phyloP scores from a whole-genome alignment of 208 protist species.

The Naegleria fowleri region DNA sequence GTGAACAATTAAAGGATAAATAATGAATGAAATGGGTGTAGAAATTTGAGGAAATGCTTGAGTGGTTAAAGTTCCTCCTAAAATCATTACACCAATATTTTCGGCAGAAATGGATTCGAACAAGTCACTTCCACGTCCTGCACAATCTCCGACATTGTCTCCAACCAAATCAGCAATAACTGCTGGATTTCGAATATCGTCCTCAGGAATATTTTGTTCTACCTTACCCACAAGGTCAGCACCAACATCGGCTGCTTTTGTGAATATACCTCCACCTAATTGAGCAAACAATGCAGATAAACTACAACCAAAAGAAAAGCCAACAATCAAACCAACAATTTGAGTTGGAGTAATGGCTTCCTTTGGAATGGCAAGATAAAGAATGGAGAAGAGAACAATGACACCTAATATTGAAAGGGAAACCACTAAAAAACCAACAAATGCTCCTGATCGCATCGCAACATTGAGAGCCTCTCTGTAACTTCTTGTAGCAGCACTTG shows the following conservation, averaged over 20 bases:
- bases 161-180: slow-evolving; percentile 71
- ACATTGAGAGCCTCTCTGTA: slow-evolving; percentile 54
- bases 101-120: slow-evolving; percentile 63
- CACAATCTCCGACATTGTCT: slow-evolving; percentile 72
- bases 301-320: slow-evolving; percentile 27
- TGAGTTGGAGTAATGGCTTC: slow-evolving; percentile 17
- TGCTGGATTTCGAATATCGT: slow-evolving; percentile 70
- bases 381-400: slow-evolving; percentile 43
- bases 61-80: neutral
- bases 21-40: slow-evolving; percentile 35
- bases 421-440: slow-evolving; percentile 52
- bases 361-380: slow-evolving; percentile 12
- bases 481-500: slow-evolving; percentile 64
- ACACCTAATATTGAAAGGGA: slow-evolving; percentile 55
- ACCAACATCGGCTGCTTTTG: slow-evolving; percentile 68
- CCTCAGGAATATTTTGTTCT: slow-evolving; percentile 64
- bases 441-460: slow-evolving; percentile 52
- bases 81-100: slow-evolving; percentile 41
- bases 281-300: slow-evolving; percentile 59
- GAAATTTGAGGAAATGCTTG: slow-evolving; percentile 25
- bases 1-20: slow-evolving; percentile 65
- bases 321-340: slow-evolving; percentile 38
- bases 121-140: slow-evolving; percentile 59
- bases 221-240: slow-evolving; percentile 72
- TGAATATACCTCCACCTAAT: slow-evolving; percentile 67